Base-by-base conservation (phyloP, 768 basidiomycete species). In the Xerocomellus intermedius region DNA sequence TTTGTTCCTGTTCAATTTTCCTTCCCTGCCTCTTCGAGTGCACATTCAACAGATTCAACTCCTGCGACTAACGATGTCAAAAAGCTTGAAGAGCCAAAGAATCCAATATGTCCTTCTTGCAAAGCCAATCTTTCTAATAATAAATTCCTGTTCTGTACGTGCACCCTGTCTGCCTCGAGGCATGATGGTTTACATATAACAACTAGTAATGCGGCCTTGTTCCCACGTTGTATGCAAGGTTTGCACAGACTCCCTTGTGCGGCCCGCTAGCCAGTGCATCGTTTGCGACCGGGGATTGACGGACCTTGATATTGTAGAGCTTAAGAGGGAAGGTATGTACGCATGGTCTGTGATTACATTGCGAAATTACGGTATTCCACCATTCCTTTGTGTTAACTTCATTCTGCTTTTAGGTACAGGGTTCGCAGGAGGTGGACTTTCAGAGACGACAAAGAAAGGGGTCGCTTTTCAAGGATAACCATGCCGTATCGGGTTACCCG, bases 191-290 rank as follows among this genome's bases (percentile, higher is more conserved):
- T 46, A 58, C 41, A 32, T 42, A 30, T 48, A 26, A 35, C 16
- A 8, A 41, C 44, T 32, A 92, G 91, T 91, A 38, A 83, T 87
- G 77, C 90, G 88, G 69, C 80, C 87, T 5, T 99, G 96, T 69
- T 88, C 86, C 0, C 94, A 99, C 70, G 94, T 98, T 28, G 81
- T 87, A 1, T 99, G 97, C 73, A 89, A 90, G 66, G 89, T 86
- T 7, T 98, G 97, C 70, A 85, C 86, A 3, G 94, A 98, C 50
- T 85, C 91, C 3, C 85, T 98, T 41, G 87, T 94, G 17, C 82
- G 82, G 30, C 83, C 89, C 0, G 73, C 83, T 7, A 84, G 84
- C 62, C 89, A 91, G 63, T 99, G 97, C 67, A 82, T 94, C 13
- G 86, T 90, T 9, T 99, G 97, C 66, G 93, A 95, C 59, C 79